Evolutionary conservation across 2,329 filamentous ascomycete species (phyloP).

Genomic region (Phialocephala subalpina): DNA sequence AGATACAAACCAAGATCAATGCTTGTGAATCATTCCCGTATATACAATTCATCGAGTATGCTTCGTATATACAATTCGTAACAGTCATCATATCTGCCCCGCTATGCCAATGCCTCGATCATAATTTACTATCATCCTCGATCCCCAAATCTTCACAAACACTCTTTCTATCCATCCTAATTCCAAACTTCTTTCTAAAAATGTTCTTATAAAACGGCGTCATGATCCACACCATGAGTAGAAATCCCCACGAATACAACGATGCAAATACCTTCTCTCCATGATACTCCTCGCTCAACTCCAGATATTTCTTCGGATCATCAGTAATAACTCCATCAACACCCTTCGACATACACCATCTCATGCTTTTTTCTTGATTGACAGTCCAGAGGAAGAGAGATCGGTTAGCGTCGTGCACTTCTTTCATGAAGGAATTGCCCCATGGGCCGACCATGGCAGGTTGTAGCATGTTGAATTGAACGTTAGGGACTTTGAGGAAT

Average conservation of each 20-base stretch:
- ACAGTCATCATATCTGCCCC: not conserved
- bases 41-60: not conserved
- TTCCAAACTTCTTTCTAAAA: conserved; percentile 34
- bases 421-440: conserved; percentile 71
- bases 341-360: conserved; percentile 72
- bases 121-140: conserved; percentile 10
- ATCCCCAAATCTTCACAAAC: conserved; percentile 5
- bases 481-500: conserved; percentile 71
- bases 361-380: conserved; percentile 81
- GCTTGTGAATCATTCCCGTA: not conserved
- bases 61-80: not conserved
- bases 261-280: conserved; percentile 32
- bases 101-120: not conserved
- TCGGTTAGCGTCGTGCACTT: conserved; percentile 62
- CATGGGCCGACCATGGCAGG: conserved; percentile 71
- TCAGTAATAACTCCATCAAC: conserved; percentile 90
- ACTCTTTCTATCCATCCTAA: not conserved
- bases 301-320: conserved; percentile 73
- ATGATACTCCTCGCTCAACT: conserved; percentile 57
- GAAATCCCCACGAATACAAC: conserved; percentile 21
- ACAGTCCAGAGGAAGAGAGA: conserved; percentile 86
- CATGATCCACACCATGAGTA: conserved; percentile 35
- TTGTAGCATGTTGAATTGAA: conserved; percentile 82
- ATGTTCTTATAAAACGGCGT: conserved; percentile 31
- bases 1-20: not conserved